Conservation (phyloP, 176 grass and related monocot genomes). For the Bolboschoenus planiculmis region DNA sequence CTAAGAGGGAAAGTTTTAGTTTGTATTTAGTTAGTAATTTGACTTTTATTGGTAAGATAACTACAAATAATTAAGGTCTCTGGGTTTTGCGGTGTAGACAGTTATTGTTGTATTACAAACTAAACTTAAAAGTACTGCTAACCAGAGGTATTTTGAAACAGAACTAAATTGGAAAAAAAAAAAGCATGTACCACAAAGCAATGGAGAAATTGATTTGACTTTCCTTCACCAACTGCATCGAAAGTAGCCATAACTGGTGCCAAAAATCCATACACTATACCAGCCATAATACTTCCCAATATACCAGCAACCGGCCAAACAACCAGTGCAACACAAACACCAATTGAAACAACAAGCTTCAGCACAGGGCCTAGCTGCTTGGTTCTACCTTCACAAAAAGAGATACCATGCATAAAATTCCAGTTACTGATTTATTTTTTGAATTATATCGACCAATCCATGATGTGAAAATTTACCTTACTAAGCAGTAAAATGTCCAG, state of each 20-base stretch:
- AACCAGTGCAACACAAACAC: constrained; percentile 44
- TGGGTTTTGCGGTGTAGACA: background rate
- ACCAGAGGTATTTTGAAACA: background rate
- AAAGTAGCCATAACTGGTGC: constrained; percentile 86
- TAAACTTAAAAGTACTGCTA: background rate
- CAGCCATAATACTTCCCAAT: constrained; percentile 52
- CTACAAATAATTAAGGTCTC: background rate
- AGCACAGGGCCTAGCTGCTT: constrained; percentile 79
- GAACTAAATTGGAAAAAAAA: constrained; percentile 23
- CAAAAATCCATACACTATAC: constrained; percentile 79
- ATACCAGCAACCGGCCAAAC: constrained; percentile 67
- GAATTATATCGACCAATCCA: constrained; percentile 2
- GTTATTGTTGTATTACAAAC: background rate
- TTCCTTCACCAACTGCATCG: constrained; percentile 89
- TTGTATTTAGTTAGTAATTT: background rate
- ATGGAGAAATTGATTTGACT: constrained; percentile 62
- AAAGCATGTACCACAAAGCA: constrained; percentile 65
- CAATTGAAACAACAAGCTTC: constrained; percentile 70
- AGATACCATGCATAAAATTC: constrained; percentile 26
- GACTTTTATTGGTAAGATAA: background rate
- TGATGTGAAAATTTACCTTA: constrained; percentile 51
- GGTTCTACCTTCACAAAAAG: constrained; percentile 62
- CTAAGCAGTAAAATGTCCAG: constrained; percentile 86
- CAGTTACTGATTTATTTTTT: background rate
- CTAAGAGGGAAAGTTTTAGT: background rate